Evolutionary conservation across 805 yeast species (phyloP).

Genomic region (Spathaspora boniae): DNA sequence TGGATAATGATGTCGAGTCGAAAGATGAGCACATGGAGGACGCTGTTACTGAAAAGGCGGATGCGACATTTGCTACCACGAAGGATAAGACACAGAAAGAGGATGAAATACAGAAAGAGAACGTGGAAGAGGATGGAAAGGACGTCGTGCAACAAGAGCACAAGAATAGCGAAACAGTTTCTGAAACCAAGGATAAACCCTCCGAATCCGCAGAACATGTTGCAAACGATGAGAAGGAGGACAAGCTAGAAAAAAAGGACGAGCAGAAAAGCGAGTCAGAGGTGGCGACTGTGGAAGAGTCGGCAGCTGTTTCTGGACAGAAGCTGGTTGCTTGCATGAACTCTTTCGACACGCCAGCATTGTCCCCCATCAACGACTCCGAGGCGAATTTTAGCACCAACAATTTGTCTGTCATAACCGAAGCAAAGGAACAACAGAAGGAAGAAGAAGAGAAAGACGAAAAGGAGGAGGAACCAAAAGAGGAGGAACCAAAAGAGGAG

Average conservation of each 20-base stretch:
- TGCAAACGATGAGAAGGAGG: not conserved
- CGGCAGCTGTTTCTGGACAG: not conserved
- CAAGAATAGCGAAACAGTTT: not conserved
- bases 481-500: slow-evolving; percentile 5
- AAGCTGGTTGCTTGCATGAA: slow-evolving; percentile 1
- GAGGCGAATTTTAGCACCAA: slow-evolving; percentile 4
- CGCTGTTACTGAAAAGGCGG: not conserved
- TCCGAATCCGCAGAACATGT: not conserved
- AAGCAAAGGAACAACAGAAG: not conserved
- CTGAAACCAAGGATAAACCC: not conserved
- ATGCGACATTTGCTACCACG: not conserved
- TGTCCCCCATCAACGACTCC: slow-evolving; percentile 5
- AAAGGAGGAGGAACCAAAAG: slow-evolving; percentile 2
- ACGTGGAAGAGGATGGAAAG: slow-evolving; percentile 1
- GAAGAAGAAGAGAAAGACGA: not conserved
- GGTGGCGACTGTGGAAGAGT: not conserved
- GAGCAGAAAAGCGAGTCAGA: not conserved
- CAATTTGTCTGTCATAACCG: slow-evolving; percentile 2
- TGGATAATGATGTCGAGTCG: not conserved
- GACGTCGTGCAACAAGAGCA: not conserved
- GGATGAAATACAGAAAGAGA: not conserved
- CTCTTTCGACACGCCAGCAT: slow-evolving; percentile 7
- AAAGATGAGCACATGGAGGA: slow-evolving; percentile 2
- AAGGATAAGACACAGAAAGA: slow-evolving; percentile 1
- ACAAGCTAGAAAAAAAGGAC: slow-evolving; percentile 3